Evolutionary conservation across 2,329 filamentous ascomycete genomes (phyloP).

Genomic region (Ascochyta lentis): DNA sequence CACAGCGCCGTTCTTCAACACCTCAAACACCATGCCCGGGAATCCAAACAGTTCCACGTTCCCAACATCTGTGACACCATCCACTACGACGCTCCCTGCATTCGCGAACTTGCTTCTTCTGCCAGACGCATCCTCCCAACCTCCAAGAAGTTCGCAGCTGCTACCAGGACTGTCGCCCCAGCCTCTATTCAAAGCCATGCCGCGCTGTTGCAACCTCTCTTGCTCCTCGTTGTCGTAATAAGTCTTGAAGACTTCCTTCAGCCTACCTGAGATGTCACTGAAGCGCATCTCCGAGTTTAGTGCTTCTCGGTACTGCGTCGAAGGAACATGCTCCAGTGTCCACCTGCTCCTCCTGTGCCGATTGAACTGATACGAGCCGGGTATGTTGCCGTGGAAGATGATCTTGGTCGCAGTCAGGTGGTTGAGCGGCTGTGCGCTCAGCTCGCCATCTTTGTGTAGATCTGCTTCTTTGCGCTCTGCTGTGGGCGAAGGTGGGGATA

Average conservation of each 20-base stretch:
- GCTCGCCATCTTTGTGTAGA: conserved; percentile 32
- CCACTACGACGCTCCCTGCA: conserved; percentile 47
- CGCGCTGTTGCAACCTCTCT: conserved; percentile 60
- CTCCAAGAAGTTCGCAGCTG: conserved; percentile 70
- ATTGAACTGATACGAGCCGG: conserved; percentile 96
- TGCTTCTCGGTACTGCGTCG: conserved; percentile 51
- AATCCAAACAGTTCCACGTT: conserved; percentile 92
- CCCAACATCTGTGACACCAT: conserved; percentile 61
- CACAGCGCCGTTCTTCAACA: conserved; percentile 88
- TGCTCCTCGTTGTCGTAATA: conserved; percentile 65
- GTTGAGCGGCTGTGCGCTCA: conserved; percentile 54
- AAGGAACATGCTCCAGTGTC: conserved; percentile 66
- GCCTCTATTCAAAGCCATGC: conserved; percentile 87
- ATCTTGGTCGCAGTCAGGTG: conserved; percentile 87
- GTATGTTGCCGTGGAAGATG: conserved; percentile 93
- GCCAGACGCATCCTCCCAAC: conserved; percentile 74
- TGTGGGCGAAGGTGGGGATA: conserved; percentile 56
- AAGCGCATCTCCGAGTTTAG: conserved; percentile 74
- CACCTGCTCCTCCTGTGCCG: conserved; percentile 88
- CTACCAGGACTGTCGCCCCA: conserved; percentile 92
- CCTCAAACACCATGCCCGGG: conserved; percentile 92
- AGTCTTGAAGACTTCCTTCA: conserved; percentile 74
- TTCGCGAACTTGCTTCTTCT: conserved; percentile 45
- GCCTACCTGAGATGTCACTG: conserved; percentile 66
- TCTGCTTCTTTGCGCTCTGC: conserved; percentile 60